Base-by-base conservation (phyloP, 257 asterid genomes). In the Gentiana straminea region DNA sequence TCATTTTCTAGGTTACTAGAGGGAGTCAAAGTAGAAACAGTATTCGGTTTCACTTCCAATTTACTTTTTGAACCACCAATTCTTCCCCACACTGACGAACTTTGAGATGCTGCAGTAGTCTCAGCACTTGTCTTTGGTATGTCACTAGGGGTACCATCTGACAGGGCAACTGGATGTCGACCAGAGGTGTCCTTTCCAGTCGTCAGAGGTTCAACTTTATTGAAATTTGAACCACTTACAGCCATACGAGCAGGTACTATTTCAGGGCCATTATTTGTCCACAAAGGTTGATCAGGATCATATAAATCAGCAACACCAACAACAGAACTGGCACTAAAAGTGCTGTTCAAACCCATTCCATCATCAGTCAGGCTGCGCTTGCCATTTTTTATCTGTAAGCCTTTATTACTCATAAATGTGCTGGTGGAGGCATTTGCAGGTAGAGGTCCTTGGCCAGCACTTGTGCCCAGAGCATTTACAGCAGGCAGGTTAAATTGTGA, bases 231-330 rank as follows among this genome's bases (percentile, higher is more conserved):
- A 61, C 79, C 75, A 69, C 77, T 77, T 49, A 75, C 69, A 60
- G 70, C 74, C 54, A 57, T 69, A 45, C 77, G 77, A 49, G 85
- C 81, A 52, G 82, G 67, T 53, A 96, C 78, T 57, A 89, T 75
- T 73, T 80, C 83, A 15, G 82, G 69, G 68, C 75, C 75, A 71
- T 76, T 80, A 77, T 75, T 78, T 58, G 89, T 60, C 95, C 93
- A 89, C 58, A 86, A 65, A 72, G 99, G 99, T 75, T 92, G 99
- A 71, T 92, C 99, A 55, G 99, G 99, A 73, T 92, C 99, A 65
- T 92, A 92, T 47, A 86, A 66, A 73, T 92, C 99, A 54, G 96
- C 69, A 15, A 78, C 81, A 59, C 70, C 94, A 36, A 72, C 74
- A 61, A 68, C 58, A 70, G 91, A 75, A 68, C 75, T 77, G 58